Conservation (phyloP, 2,329 filamentous ascomycete species). For the Aspergillus costaricaensis region DNA sequence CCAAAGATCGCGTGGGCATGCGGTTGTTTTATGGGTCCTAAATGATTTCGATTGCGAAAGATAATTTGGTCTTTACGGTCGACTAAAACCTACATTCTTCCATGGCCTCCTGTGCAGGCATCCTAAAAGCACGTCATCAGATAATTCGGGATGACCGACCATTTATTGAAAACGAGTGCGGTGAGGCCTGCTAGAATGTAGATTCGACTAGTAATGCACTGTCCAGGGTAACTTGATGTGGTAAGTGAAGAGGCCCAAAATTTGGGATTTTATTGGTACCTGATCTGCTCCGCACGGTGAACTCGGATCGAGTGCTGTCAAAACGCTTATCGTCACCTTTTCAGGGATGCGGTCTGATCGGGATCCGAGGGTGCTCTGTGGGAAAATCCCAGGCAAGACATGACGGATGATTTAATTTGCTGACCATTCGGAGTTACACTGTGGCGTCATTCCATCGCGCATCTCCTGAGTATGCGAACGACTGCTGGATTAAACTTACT, state of each 20-base stretch:
- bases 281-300: not conserved
- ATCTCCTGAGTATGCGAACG: too few species aligned
- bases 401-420: too few species aligned
- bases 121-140: too few species aligned
- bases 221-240: not conserved
- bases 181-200: not conserved
- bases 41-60: too few species aligned
- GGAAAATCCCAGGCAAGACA: not conserved
- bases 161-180: not conserved
- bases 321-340: not conserved
- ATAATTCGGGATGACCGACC: too few species aligned
- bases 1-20: too few species aligned
- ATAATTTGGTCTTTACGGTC: too few species aligned
- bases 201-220: not conserved
- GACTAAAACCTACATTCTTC: too few species aligned
- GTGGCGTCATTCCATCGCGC: too few species aligned
- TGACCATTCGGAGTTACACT: not conserved
- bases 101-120: too few species aligned
- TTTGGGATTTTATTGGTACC: not conserved
- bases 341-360: not conserved
- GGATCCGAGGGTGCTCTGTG: not conserved
- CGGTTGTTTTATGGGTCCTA: too few species aligned
- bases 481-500: too few species aligned
- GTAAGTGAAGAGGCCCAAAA: not conserved
- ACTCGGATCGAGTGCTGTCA: not conserved